Evolutionary conservation across 2,329 filamentous ascomycete genomes (phyloP), one percentile per base, ranked within the genome.

Genomic region (Pseudogymnoascus sp.): DNA sequence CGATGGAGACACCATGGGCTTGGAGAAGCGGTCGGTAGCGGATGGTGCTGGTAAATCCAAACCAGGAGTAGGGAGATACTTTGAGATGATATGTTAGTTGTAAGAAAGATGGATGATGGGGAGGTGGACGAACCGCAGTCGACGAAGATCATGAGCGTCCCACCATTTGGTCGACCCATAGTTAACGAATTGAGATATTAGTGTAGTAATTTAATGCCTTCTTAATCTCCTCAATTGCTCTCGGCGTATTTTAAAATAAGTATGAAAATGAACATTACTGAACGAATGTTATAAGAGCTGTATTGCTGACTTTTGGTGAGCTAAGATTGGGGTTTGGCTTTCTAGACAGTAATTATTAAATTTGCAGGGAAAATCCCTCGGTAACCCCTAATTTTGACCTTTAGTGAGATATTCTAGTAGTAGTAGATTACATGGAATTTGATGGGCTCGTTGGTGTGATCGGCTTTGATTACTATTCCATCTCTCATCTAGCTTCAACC

Each of bases 51-150:
- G 61, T 63, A 38, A 65, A 59, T 7, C 63, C 64, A 47, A 64
- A 66, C 63, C 64, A 66, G 18, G 64, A 66, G 58, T 66, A 66
- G 7, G 63, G 64, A 3, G 63, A 65, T 38, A 65, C 64, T 64
- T 38, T 9, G 57, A 30, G 11, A 14, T 35, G n/a, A 59, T 33
- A 53, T 15, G 15, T 43, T 25, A 41, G n/a, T n/a, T 14, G 28
- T 9, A 35, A 28, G 59, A 60, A 53, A 28, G 36, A 37, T 37
- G 14, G 36, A 37, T 37, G 36, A 37, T 15, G 14, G 36, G 35
- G 36, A 37, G 14, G 25, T 25, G 22, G 61, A 62, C 7, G 18
- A 53, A 65, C 62, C 64, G 53, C 64, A 64, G 47, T 65, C 61
- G 2, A 65, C 25, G 57, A 64, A 65, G 36, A 65, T 64, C 9